Conservation (phyloP, 2,329 filamentous ascomycete species). For the Ilyonectria destructans region DNA sequence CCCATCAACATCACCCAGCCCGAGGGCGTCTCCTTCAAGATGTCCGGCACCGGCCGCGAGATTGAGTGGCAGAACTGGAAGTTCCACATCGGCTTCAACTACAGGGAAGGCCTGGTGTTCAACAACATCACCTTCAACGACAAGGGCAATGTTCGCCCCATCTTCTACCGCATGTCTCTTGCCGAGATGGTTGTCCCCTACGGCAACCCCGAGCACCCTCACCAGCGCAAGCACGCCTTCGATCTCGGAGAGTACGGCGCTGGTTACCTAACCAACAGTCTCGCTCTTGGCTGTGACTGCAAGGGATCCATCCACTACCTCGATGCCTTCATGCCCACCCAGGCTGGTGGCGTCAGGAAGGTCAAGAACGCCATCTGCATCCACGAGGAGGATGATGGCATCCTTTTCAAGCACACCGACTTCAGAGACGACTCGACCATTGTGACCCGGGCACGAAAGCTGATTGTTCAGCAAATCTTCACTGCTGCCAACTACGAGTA, state of each 20-base stretch:
- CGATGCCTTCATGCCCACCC: constrained; percentile 88
- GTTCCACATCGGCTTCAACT: constrained; percentile 95
- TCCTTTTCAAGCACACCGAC: constrained; percentile 95
- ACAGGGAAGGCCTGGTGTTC: constrained; percentile 90
- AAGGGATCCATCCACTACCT: constrained; percentile 94
- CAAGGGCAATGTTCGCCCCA: constrained; percentile 80
- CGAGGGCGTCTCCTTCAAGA: constrained; percentile 88
- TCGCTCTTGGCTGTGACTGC: constrained; percentile 86
- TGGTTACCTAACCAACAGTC: constrained; percentile 87
- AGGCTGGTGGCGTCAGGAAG: constrained; percentile 80
- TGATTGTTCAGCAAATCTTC: constrained; percentile 93
- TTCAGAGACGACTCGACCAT: constrained; percentile 92
- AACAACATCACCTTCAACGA: constrained; percentile 94
- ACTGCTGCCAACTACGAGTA: constrained; percentile 98
- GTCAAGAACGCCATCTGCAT: constrained; percentile 98
- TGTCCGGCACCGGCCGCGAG: constrained; percentile 77
- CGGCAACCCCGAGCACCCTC: constrained; percentile 84
- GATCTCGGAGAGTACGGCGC: constrained; percentile 87
- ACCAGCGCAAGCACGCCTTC: constrained; percentile 87
- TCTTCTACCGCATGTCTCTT: constrained; percentile 92
- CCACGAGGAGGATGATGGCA: constrained; percentile 93
- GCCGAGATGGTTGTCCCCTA: constrained; percentile 97
- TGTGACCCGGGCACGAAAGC: constrained; percentile 87
- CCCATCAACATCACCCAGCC: constrained; percentile 91
- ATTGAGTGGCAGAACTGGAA: constrained; percentile 96